A percentile compares a stretch with the other conserved stretches of the same genome.
phyloP scores from a whole-genome alignment of 23 red algal species.

The Agarophyton chilense region DNA sequence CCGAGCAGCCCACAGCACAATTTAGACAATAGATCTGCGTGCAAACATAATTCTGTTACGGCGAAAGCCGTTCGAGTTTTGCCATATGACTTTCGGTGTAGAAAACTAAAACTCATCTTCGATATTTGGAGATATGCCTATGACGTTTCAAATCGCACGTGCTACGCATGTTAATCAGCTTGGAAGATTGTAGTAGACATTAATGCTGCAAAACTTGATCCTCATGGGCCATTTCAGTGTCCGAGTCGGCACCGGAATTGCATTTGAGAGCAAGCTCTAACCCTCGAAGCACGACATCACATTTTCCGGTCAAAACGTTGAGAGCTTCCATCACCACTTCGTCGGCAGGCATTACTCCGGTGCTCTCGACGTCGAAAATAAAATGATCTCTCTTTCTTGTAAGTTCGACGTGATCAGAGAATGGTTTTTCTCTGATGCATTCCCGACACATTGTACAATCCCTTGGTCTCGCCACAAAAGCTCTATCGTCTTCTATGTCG shows the following conservation, averaged over 20 bases:
- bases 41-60: background rate
- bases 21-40: constrained; percentile 21
- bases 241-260: constrained; percentile 25
- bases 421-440: constrained; percentile 77
- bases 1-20: constrained; percentile 90
- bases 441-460: constrained; percentile 91
- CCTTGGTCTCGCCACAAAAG: constrained; percentile 63
- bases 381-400: constrained; percentile 88
- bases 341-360: constrained; percentile 79
- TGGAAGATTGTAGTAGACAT: background rate
- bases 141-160: background rate
- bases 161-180: background rate
- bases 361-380: constrained; percentile 93
- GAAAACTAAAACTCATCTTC: background rate
- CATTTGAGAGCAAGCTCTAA: constrained; percentile 65
- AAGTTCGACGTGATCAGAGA: constrained; percentile 65
- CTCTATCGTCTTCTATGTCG: constrained; percentile 92
- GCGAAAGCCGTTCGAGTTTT: background rate
- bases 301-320: constrained; percentile 79
- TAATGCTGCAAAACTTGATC: background rate
- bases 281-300: constrained; percentile 54
- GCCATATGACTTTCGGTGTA: background rate
- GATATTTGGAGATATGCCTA: background rate
- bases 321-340: constrained; percentile 72
- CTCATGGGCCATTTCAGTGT: constrained; percentile 1